phyloP scores from a whole-genome alignment of 1,284 basidiomycete species.

The Afroboletus lepidellus region DNA sequence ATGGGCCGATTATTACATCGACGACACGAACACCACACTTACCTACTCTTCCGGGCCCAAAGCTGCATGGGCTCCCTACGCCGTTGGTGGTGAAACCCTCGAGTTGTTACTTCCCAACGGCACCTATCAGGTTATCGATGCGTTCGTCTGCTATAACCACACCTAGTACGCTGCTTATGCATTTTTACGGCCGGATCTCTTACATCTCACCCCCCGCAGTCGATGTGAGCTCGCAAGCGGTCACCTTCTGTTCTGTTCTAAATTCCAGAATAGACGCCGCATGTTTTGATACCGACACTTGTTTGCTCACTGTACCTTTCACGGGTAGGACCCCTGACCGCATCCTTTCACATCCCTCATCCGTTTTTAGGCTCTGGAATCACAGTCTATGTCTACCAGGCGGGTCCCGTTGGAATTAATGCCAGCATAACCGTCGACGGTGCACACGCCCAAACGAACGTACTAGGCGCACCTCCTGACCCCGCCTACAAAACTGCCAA shows the following conservation, averaged over 20 bases:
- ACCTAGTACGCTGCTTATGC: slow-evolving; percentile 18
- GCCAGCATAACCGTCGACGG: slow-evolving; percentile 21
- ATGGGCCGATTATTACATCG: slow-evolving; percentile 23
- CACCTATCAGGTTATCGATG: slow-evolving; percentile 20
- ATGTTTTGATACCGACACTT: slow-evolving; percentile 19
- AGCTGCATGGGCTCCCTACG: slow-evolving; percentile 22
- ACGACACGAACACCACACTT: slow-evolving; percentile 25
- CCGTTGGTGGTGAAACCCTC: slow-evolving; percentile 8
- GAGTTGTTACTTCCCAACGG: slow-evolving; percentile 20
- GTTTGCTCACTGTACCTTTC: slow-evolving; percentile 23
- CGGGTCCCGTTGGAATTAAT: slow-evolving; percentile 25
- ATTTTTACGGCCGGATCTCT: not conserved
- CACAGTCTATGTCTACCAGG: slow-evolving; percentile 21
- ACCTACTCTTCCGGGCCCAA: slow-evolving; percentile 24
- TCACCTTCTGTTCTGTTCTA: not conserved
- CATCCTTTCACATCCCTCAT: not conserved
- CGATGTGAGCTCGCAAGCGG: slow-evolving; percentile 15
- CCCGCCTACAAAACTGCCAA: slow-evolving; percentile 21
- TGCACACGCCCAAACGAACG: slow-evolving; percentile 7
- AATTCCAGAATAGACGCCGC: slow-evolving; percentile 19
- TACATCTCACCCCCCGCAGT: slow-evolving; percentile 7
- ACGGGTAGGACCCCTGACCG: slow-evolving; percentile 13
- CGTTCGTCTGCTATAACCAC: slow-evolving; percentile 24
- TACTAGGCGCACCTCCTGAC: slow-evolving; percentile 17
- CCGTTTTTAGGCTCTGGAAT: slow-evolving; percentile 19